Conservation (phyloP, 2,329 filamentous ascomycete genomes). For the Calonectria fujianensis region DNA sequence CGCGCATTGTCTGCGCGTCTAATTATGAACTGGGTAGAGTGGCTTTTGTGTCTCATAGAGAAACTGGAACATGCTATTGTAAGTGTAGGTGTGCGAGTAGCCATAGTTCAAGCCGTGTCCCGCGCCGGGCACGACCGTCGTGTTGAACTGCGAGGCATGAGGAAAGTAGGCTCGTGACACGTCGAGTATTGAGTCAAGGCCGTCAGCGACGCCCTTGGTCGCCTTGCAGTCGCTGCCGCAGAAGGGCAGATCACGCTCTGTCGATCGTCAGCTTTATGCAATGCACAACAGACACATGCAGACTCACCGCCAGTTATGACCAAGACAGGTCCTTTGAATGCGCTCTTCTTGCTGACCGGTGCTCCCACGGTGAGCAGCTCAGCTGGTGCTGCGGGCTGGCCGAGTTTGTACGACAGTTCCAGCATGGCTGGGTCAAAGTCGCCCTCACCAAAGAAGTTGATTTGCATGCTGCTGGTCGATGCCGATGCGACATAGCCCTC, state of each 20-base stretch:
- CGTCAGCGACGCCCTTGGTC: slow-evolving; percentile 61
- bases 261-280: slow-evolving; percentile 7
- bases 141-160: slow-evolving; percentile 68
- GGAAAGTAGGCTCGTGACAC: slow-evolving; percentile 64
- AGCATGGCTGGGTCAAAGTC: slow-evolving; percentile 74
- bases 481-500: slow-evolving; percentile 73
- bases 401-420: slow-evolving; percentile 64
- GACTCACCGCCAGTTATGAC: slow-evolving; percentile 74
- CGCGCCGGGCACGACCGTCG: slow-evolving; percentile 72
- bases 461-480: slow-evolving; percentile 69
- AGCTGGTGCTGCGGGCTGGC: slow-evolving; percentile 75
- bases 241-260: slow-evolving; percentile 71
- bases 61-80: slow-evolving; percentile 62
- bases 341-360: slow-evolving; percentile 57
- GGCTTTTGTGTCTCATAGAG: slow-evolving; percentile 44
- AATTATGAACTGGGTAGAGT: background rate
- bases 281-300: background rate
- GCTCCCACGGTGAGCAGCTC: slow-evolving; percentile 75
- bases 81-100: slow-evolving; percentile 59
- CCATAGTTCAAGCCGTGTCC: slow-evolving; percentile 72
- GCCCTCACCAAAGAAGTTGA: slow-evolving; percentile 70
- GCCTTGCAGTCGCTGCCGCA: slow-evolving; percentile 77
- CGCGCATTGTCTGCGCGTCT: background rate
- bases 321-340: slow-evolving; percentile 73
- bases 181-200: slow-evolving; percentile 65